These are phyloP conservation scores for Lithospermum erythrorhizon DNA, from an alignment of 257 asterid species.

Conservation along the genomic window DNA sequence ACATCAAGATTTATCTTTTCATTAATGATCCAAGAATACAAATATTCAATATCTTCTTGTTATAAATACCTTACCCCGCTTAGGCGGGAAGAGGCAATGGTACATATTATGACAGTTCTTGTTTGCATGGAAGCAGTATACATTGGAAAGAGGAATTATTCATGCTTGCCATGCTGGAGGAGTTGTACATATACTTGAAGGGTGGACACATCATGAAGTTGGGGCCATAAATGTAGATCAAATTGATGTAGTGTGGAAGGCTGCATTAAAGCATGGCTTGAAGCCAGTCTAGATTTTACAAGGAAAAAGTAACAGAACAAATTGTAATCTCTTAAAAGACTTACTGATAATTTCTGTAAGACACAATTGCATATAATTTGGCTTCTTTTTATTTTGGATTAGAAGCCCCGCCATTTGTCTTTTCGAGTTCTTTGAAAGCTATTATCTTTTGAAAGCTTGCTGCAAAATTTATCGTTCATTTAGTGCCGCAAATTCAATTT, in stretches of 20 bases:
- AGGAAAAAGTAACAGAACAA: background rate
- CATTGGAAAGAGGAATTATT: slow-evolving; percentile 89
- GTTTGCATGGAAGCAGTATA: slow-evolving; percentile 35
- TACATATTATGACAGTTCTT: too few relatives aligned
- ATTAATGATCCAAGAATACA: background rate
- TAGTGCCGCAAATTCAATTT: too few relatives aligned
- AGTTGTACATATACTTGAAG: slow-evolving; percentile 46
- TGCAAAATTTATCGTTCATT: too few relatives aligned
- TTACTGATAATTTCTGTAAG: background rate
- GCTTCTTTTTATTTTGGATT: too few relatives aligned
- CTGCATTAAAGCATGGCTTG: slow-evolving; percentile 78
- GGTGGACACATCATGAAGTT: slow-evolving; percentile 52
- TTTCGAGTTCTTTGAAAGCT: too few relatives aligned
- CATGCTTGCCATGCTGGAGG: slow-evolving; percentile 84
- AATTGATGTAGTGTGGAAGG: slow-evolving; percentile 83
- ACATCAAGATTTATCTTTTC: background rate
- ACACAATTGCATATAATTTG: background rate
- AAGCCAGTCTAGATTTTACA: slow-evolving; percentile 35
- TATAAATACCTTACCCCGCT: too few relatives aligned
- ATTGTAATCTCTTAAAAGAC: background rate
- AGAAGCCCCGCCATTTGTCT: too few relatives aligned
- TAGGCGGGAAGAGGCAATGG: too few relatives aligned
- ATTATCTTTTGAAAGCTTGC: too few relatives aligned
- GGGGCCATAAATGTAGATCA: slow-evolving; percentile 54
- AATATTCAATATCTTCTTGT: too few relatives aligned